These are phyloP conservation scores for Daldinia sp. DNA, from an alignment of 2,329 filamentous ascomycete genomes.

Conservation along the genomic window DNA sequence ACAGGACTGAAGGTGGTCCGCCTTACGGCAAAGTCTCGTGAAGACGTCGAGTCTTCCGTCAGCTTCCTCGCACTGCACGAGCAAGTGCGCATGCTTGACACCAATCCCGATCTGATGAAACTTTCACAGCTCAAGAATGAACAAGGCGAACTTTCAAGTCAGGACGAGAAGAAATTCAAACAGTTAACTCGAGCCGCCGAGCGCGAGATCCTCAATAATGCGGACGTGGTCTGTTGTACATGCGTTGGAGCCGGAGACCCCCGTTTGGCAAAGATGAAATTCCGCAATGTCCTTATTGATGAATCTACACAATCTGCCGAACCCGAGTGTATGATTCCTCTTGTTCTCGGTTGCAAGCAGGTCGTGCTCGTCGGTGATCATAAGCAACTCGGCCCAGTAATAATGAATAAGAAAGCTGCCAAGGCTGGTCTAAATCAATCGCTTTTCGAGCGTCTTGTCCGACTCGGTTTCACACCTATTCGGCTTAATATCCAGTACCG, in stretches of 20 bases:
- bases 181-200: constrained; percentile 93
- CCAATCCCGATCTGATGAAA: constrained; percentile 91
- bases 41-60: constrained; percentile 98
- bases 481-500: constrained; percentile 97
- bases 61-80: constrained; percentile 95
- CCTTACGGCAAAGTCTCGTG: constrained; percentile 97
- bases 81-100: constrained; percentile 97
- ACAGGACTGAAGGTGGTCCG: constrained; percentile 97
- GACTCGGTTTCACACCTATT: constrained; percentile 88
- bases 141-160: constrained; percentile 87
- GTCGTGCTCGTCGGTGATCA: constrained; percentile 98
- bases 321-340: constrained; percentile 97
- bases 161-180: constrained; percentile 99
- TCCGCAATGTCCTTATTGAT: constrained; percentile 96
- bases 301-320: constrained; percentile 98
- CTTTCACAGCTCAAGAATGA: constrained; percentile 92
- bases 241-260: constrained; percentile 98
- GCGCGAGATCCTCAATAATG: constrained; percentile 91
- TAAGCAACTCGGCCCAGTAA: constrained; percentile 96
- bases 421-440: constrained; percentile 98
- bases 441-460: constrained; percentile 95
- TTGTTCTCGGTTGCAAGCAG: constrained; percentile 97
- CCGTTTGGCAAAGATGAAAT: constrained; percentile 95
- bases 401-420: constrained; percentile 99
- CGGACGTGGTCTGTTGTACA: constrained; percentile 98